Evolutionary conservation across 179 eudicot genomes (phyloP), one percentile per base, ranked within the genome.

Genomic region (Beta corolliflora): DNA sequence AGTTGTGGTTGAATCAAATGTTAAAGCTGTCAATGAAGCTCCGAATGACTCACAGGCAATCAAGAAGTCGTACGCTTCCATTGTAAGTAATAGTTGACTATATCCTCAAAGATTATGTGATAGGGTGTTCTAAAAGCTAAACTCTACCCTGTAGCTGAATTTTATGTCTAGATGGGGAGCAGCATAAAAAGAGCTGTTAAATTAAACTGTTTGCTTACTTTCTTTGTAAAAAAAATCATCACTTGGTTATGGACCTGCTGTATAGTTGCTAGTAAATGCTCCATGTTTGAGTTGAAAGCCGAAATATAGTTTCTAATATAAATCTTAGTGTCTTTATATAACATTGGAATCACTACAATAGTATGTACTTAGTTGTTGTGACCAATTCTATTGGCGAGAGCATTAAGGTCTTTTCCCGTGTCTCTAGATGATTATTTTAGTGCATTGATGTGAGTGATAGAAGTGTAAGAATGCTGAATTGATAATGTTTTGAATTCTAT

Each of bases 11-110:
- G 93, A 91, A 86, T 59, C 91, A 76, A 78, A 83, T 73, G 76
- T 72, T 71, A 89, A 89, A 68, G 73, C 41, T 68, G 52, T 18
- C 41, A 53, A 16, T 41, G 73, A 68, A 41, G 21, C 52, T 41
- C 73, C 23, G 19, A 41, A 68, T 44, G 73, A 44, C 12, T 68
- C 73, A 68, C 73, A 88, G 68, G 80, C 82, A 46, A 91, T 94
- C 9, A 96, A 94, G 88, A 96, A 91, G 83, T 89, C 99, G 6
- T 96, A 92, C 86, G 99, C 99, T 84, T 91, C 97, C 67, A 96
- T 96, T 80, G 99, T 96, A 90, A 89, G 99, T 88, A 54, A n/a
- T 21, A 11, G 18, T 5, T 73, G 10, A 44, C 41, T 5, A 5
- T 66, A 29, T 29, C 66, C 21, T 23, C 12, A 61, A 2, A 61